phyloP scores from a whole-genome alignment of 257 asterid genomes.

The Solanum habrochaites region DNA sequence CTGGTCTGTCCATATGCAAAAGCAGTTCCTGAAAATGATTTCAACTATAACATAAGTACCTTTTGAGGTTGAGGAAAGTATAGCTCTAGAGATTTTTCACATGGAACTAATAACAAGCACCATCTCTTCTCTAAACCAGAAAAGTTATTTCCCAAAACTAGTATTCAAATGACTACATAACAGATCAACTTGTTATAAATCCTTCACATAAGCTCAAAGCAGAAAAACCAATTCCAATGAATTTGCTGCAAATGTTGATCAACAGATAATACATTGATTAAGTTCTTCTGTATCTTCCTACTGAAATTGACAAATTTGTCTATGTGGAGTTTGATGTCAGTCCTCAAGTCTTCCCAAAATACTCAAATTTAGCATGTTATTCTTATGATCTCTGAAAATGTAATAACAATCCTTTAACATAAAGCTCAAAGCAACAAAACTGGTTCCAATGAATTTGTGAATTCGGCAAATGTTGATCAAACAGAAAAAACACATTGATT shows the following conservation, averaged over 20 bases:
- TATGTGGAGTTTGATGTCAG: neutral
- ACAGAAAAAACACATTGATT: neutral
- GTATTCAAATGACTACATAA: neutral
- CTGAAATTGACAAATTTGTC: neutral
- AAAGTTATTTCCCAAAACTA: neutral
- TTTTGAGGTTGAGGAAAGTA: neutral
- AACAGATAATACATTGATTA: neutral
- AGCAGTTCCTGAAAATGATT: slow-evolving; percentile 65
- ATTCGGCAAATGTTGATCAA: neutral
- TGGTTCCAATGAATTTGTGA: neutral
- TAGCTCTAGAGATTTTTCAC: neutral
- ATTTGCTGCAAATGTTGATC: neutral
- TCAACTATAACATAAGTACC: neutral
- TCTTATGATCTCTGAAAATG: neutral
- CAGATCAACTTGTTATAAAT: neutral
- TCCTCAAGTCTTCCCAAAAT: neutral
- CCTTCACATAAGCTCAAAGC: neutral
- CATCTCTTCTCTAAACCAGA: neutral
- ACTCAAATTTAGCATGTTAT: neutral
- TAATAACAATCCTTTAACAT: neutral
- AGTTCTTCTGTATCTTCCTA: neutral
- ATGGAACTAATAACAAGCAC: neutral
- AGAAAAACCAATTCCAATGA: neutral
- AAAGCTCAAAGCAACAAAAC: neutral
- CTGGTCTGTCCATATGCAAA: slow-evolving; percentile 99